Evolutionary conservation across 1,139 yeast species (phyloP).

Genomic region (Debaryomyces singareniensis): DNA sequence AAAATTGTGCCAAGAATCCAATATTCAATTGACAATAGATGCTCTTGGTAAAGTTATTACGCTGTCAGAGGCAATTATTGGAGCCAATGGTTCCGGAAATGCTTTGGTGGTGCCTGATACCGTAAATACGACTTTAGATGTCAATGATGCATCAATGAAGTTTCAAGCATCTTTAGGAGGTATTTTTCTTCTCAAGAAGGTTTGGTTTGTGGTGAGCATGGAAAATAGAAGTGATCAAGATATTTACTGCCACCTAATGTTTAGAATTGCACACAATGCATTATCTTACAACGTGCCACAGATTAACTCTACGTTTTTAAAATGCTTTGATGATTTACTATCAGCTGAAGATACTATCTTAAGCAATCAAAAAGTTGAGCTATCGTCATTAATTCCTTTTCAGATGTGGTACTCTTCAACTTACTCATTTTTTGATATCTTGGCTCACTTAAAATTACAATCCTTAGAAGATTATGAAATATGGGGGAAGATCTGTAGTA

Average conservation of each 20-base stretch:
- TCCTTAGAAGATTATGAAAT: constrained; percentile 28
- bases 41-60: background rate
- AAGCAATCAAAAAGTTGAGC: background rate
- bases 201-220: constrained; percentile 13
- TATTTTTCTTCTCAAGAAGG: constrained; percentile 20
- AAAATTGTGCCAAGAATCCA: background rate
- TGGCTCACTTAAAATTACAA: constrained; percentile 15
- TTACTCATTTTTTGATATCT: constrained; percentile 35
- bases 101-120: constrained; percentile 16
- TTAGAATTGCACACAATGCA: constrained; percentile 12
- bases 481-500: constrained; percentile 31
- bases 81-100: background rate
- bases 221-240: constrained; percentile 13
- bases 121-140: constrained; percentile 23
- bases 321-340: background rate
- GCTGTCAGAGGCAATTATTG: background rate
- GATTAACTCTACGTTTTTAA: background rate
- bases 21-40: background rate
- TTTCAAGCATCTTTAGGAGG: constrained; percentile 49
- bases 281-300: background rate
- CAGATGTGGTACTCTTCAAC: constrained; percentile 45
- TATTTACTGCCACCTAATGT: constrained; percentile 15
- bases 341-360: background rate
- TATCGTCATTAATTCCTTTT: constrained; percentile 25
- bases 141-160: constrained; percentile 2